A percentile compares a stretch with the other conserved stretches of the same genome.
Conservation (phyloP, 2,329 filamentous ascomycete genomes). For the Colletotrichum higginsianum region DNA sequence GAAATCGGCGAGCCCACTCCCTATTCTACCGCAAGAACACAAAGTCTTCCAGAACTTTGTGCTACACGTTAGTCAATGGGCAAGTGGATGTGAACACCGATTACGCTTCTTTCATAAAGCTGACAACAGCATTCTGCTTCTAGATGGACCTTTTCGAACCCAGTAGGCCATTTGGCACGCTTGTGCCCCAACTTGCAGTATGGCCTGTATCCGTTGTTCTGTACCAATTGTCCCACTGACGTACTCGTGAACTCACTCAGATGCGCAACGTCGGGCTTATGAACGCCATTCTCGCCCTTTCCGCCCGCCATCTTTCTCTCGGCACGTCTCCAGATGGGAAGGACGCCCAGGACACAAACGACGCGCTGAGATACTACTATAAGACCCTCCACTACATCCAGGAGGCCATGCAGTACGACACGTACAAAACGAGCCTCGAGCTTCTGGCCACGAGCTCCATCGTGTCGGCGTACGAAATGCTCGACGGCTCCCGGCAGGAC, state of each 20-base stretch:
- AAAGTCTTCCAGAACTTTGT: conserved; percentile 36
- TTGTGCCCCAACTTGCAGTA: conserved; percentile 36
- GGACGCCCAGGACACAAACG: conserved; percentile 48
- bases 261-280: conserved; percentile 47
- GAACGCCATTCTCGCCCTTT: conserved; percentile 49
- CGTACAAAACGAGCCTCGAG: conserved; percentile 71
- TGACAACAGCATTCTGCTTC: neutral
- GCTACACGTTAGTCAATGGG: conserved; percentile 34
- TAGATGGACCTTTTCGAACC: conserved; percentile 41
- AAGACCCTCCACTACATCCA: conserved; percentile 75
- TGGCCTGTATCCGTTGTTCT: neutral
- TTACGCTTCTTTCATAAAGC: too few species aligned
- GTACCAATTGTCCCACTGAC: neutral
- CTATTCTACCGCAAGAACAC: conserved; percentile 19
- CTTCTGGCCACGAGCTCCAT: conserved; percentile 72
- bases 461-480: conserved; percentile 78
- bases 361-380: conserved; percentile 68
- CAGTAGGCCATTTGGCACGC: conserved; percentile 30
- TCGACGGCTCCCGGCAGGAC: conserved; percentile 66
- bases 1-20: conserved; percentile 15
- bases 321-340: neutral
- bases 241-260: neutral
- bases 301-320: conserved; percentile 45
- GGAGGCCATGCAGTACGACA: conserved; percentile 70
- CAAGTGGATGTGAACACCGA: neutral